Base-by-base conservation (phyloP, 768 basidiomycete species). In the Pleurotus pulmonarius region DNA sequence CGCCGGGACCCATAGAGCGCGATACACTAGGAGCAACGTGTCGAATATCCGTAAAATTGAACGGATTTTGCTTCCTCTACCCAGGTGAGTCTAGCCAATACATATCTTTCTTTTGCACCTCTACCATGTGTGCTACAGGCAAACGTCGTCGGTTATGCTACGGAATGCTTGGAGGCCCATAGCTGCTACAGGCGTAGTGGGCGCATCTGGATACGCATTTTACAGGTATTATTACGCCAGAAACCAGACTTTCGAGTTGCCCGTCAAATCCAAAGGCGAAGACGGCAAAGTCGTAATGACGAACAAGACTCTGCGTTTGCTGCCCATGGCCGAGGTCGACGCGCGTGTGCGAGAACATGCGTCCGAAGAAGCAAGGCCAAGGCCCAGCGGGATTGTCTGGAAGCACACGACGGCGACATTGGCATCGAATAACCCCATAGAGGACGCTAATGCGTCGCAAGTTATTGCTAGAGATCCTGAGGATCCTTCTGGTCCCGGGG, bases 351-450 rank as follows among this genome's bases (percentile, higher is more conserved):
- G 68, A 46, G 80, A 83, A 61, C 73, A 82, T 59, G 81, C 83
- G 3, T 74, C 73, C 3, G 70, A 71, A 15, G 72, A 82, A 54
- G 73, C 72, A 16, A 70, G 79, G 46, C 56, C 72, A 11, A 74
- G 82, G 41, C 83, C 82, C 0, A 75, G 75, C 34, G 84, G 86
- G 15, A 71, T 83, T 52, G 70, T 77, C 11, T 92, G 90, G 90
- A 85, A 80, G 61, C 87, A 88, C 70, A 80, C 87, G 47, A 95
- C 88, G 3, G 90, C 92, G 15, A 81, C 79, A 34, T 74, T 98
- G 37, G 76, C 90, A 0, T 88, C 93, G 3, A 99, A 99, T 65
- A 83, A 89, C 58, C 92, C 94, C 6, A 86, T 97, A 51, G 97
- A 99, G 70, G 97, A 99, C 67, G 86, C 93, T 22, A 81, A 87